Evolutionary conservation across 2,329 filamentous ascomycete genomes (phyloP), one percentile per base, ranked within the genome.

Genomic region (Myrmaecium sp.): DNA sequence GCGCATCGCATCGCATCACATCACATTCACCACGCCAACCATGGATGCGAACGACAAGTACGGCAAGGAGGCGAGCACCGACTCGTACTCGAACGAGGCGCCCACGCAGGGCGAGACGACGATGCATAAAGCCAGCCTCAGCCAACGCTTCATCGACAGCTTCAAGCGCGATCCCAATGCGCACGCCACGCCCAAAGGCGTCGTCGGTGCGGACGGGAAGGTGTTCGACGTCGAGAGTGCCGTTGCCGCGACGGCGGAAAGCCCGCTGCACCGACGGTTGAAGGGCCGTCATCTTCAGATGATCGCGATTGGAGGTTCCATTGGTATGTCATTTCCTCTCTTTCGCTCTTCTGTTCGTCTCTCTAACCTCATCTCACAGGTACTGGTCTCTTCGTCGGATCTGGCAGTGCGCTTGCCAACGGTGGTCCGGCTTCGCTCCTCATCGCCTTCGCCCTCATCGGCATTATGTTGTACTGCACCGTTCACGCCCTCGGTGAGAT

Each of bases 281-380:
- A 89, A 91, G 54, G 72, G 74, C 12, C 66, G 83, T 25, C 86
- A 95, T 58, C 48, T 94, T 46, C 84, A 94, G 58, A 94, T 94
- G 86, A 94, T 94, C 60, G 86, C 86, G 9, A 92, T 94, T 38
- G 83, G 83, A 40, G 84, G 84, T 22, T 86, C 79, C 7, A 93
- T 93, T 42, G 55, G 55, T 43, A 46, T 25, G 41, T 22, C 24
- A 17, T 6, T 2, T 20, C 14, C 5, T 14, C 14, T 20, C 12
- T 4, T 24, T 32, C 26, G 23, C 17, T 24, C 21, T 34, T 19
- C 16, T 17, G 14, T 10, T 10, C 25, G 19, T 8, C n/a, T 7
- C 12, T 28, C 14, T 17, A 17, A 15, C 21, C 25, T 17, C 36
- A 14, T 18, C 12, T 24, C 17, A 11, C 31, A 49, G 49, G 49